Percentiles rank a stretch among this genome's conserved stretches.
Evolutionary conservation across 768 basidiomycete species (phyloP).

Genomic region (Nevesoporus exiguus): DNA sequence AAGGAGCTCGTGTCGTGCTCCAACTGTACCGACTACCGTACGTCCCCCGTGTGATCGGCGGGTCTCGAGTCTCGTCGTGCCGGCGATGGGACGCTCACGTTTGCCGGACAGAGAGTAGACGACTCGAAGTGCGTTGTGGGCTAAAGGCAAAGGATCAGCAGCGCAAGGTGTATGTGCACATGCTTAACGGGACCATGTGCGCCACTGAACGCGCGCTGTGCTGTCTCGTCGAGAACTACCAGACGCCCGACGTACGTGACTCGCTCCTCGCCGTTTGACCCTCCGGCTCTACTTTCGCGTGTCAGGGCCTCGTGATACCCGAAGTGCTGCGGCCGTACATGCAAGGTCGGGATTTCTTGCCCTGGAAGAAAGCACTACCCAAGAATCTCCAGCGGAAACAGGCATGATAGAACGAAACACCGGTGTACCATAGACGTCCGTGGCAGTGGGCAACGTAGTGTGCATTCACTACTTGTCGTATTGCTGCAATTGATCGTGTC

Average conservation of each 20-base stretch:
- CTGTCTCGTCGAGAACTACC: conserved; percentile 98
- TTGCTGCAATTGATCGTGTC: conserved; percentile 1
- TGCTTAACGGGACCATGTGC: conserved; percentile 97
- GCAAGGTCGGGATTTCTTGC: conserved; percentile 89
- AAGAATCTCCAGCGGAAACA: conserved; percentile 77
- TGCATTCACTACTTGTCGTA: background rate
- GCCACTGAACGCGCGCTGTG: conserved; percentile 96
- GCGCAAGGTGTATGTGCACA: conserved; percentile 94
- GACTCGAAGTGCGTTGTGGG: conserved; percentile 91
- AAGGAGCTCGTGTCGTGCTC: conserved; percentile 98
- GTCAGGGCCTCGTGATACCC: conserved; percentile 85
- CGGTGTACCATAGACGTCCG: background rate
- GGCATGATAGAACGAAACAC: conserved; percentile 25
- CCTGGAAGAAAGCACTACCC: conserved; percentile 78
- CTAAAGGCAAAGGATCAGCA: conserved; percentile 88
- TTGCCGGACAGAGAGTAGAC: conserved; percentile 68
- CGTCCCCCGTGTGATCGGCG: conserved; percentile 27
- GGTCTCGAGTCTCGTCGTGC: background rate
- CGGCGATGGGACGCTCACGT: background rate
- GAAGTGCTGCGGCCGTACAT: conserved; percentile 91
- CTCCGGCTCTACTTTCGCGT: background rate
- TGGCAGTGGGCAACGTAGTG: too few relatives aligned
- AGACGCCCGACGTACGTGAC: conserved; percentile 84
- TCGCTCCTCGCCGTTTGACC: too few relatives aligned
- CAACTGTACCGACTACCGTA: conserved; percentile 99